Base-by-base conservation (phyloP, 345 rosid genomes). In the Acer yangbiense region DNA sequence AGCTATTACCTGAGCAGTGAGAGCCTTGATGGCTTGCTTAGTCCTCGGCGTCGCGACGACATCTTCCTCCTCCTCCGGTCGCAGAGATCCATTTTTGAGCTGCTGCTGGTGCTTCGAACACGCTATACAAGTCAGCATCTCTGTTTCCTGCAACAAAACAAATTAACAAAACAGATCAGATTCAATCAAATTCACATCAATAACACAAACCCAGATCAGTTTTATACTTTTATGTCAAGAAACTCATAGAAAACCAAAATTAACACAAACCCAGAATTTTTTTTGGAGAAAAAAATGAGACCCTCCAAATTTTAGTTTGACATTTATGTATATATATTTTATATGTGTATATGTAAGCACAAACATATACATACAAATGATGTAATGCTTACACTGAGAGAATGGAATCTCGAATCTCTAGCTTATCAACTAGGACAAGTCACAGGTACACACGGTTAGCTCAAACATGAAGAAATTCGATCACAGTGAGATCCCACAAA, bases 61-160 rank as follows among this genome's bases (percentile, higher is more conserved):
- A 57, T 85, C 89, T 64, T 89, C 93, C 50, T 10, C 50, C 35
- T 87, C 85, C 58, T 81, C 80, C 63, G 79, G 85, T 35, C 75
- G 87, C 77, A 81, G 74, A 88, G 96, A 91, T 88, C 94, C 89
- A 75, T 81, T 85, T 78, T 82, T 83, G 18, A 54, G 76, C 52
- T 83, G 73, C 43, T 52, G 78, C 78, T 79, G 85, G 83, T 89
- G 91, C 92, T 92, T 95, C n/a, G 97, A 84, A 79, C 98, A 93
- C 21, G 92, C 86, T 80, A 95, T 89, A 81, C 99, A 95, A 62
- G 99, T 95, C 85, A 95, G 81, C 99, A 95, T 95, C 84, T 20
- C 68, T 69, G 16, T 43, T 80, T 54, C 71, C 68, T 65, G 41
- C 4, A 65, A 65, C 68, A 73, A 69, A 64, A 66, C 20, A 55